These are phyloP conservation scores for Panicum hallii DNA, from an alignment of 202 grass and related monocot species.

Conservation along the genomic window DNA sequence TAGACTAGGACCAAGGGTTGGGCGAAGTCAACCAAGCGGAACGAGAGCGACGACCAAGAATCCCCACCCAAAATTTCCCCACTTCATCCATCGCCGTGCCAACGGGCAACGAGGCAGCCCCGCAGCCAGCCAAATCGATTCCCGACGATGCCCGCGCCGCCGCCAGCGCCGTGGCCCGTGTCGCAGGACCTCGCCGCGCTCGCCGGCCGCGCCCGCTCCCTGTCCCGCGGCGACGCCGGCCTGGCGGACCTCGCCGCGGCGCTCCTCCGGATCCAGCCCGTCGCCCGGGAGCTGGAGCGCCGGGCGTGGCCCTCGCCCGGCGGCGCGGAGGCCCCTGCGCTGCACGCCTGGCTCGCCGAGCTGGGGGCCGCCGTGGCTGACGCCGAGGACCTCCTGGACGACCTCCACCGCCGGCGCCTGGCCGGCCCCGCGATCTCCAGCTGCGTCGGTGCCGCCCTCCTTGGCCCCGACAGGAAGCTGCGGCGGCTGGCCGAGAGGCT, in stretches of 20 bases:
- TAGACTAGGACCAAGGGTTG: neutral
- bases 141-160: slow-evolving; percentile 13
- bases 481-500: slow-evolving; percentile 13
- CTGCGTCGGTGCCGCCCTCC: slow-evolving; percentile 13
- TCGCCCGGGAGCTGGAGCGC: slow-evolving; percentile 34
- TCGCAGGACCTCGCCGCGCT: slow-evolving; percentile 46
- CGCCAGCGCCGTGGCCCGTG: slow-evolving; percentile 37
- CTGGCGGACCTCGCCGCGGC: slow-evolving; percentile 34
- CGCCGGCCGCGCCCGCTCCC: slow-evolving; percentile 17
- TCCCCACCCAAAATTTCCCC: neutral
- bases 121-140: neutral
- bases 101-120: neutral
- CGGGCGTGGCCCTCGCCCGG: neutral
- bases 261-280: slow-evolving; percentile 46
- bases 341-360: slow-evolving; percentile 34
- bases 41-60: neutral
- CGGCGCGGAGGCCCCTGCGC: neutral
- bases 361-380: slow-evolving; percentile 48
- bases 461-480: neutral
- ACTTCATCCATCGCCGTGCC: neutral
- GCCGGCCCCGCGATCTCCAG: neutral
- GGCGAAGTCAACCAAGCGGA: slow-evolving; percentile 5
- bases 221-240: slow-evolving; percentile 14
- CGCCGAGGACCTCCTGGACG: slow-evolving; percentile 49
- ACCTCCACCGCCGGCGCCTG: slow-evolving; percentile 18